phyloP scores from a whole-genome alignment of 306 rosid species.

The Aeschynomene evenia region DNA sequence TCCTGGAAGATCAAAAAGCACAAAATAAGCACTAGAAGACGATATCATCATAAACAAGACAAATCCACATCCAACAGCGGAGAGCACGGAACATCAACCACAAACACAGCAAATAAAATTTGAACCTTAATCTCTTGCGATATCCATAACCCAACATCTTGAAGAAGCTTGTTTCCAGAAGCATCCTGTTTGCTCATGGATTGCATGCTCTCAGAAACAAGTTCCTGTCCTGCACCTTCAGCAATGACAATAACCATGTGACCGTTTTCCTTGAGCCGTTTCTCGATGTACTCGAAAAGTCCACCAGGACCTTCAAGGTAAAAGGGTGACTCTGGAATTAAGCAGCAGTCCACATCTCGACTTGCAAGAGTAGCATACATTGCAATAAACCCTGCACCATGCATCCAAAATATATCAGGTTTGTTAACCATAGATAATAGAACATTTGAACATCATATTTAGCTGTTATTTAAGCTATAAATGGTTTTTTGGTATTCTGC shows the following conservation, averaged over 20 bases:
- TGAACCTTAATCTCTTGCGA: slow-evolving; percentile 77
- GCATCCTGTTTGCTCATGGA: slow-evolving; percentile 61
- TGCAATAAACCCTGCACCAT: slow-evolving; percentile 81
- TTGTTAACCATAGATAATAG: background rate
- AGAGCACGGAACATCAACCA: background rate
- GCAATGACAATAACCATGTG: slow-evolving; percentile 97
- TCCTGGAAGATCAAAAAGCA: slow-evolving; percentile 54
- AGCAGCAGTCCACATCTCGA: slow-evolving; percentile 97
- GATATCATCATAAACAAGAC: background rate
- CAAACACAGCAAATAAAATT: slow-evolving; percentile 7
- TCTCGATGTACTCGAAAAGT: slow-evolving; percentile 71
- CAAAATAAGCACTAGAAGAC: background rate
- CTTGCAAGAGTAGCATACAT: slow-evolving; percentile 96
- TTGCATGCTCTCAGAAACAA: slow-evolving; percentile 55
- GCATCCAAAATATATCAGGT: slow-evolving; percentile 20
- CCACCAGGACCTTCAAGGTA: slow-evolving; percentile 96
- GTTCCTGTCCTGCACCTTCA: slow-evolving; percentile 98
- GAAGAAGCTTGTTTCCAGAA: slow-evolving; percentile 91
- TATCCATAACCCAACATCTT: slow-evolving; percentile 90
- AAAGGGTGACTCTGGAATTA: slow-evolving; percentile 94
- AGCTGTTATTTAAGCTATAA: background rate
- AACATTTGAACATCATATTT: background rate
- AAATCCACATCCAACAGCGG: background rate
- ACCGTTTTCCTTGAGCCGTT: slow-evolving; percentile 73
- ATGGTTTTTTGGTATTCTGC: background rate